phyloP scores from a whole-genome alignment of 371 early-diverging fungal species.

The Mortierella sp. region DNA sequence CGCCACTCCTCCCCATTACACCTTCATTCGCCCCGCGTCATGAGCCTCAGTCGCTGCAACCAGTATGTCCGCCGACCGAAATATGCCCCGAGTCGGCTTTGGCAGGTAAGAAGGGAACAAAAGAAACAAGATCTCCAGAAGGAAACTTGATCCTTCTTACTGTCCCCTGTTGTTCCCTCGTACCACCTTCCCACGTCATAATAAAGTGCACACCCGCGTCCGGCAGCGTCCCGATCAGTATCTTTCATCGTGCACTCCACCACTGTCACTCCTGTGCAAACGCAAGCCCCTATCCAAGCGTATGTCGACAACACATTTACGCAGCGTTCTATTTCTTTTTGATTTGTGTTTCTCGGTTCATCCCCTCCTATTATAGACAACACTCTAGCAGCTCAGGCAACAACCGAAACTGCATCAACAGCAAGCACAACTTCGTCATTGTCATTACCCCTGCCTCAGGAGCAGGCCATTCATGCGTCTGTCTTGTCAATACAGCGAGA shows the following conservation, averaged over 20 bases:
- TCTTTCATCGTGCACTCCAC: too few species aligned
- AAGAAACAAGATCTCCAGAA: not conserved
- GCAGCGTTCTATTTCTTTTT: not conserved
- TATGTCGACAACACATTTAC: too few species aligned
- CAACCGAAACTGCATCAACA: not conserved
- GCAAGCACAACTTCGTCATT: not conserved
- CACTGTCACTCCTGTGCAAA: too few species aligned
- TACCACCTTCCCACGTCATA: not conserved
- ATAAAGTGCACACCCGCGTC: not conserved
- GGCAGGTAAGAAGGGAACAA: not conserved
- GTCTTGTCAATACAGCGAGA: not conserved
- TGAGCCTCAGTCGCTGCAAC: not conserved
- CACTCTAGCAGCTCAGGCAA: not conserved
- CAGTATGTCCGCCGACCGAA: too few species aligned
- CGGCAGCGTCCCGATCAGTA: too few species aligned
- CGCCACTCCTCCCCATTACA: not conserved
- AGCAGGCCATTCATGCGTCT: constrained; percentile 2
- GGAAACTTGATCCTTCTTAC: not conserved
- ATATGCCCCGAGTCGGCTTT: too few species aligned
- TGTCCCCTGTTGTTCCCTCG: not conserved
- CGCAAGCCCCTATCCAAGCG: too few species aligned
- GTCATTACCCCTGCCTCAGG: constrained; percentile 14
- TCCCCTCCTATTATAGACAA: not conserved
- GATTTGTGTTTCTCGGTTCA: not conserved
- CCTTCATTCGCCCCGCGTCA: not conserved